Percentiles rank a stretch among this genome's conserved stretches.
Evolutionary conservation across 805 yeast species (phyloP).

Genomic region (Schwanniomyces vanrijiae): DNA sequence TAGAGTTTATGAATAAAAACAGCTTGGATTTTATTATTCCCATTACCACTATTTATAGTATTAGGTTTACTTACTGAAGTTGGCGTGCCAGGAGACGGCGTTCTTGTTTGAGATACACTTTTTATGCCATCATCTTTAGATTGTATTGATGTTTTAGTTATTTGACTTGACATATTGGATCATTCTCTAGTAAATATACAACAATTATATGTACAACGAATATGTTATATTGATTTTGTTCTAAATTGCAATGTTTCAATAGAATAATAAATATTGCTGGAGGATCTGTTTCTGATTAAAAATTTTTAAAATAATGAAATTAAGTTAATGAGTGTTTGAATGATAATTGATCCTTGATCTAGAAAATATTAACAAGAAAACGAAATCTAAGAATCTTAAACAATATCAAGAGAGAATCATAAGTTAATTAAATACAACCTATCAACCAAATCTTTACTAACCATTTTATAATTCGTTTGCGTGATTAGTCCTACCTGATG

Average conservation of each 20-base stretch:
- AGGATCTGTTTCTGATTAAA: too few species aligned
- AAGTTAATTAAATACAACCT: background rate
- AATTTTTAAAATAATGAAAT: too few species aligned
- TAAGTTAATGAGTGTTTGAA: too few species aligned
- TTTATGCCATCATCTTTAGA: background rate
- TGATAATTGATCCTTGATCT: too few species aligned
- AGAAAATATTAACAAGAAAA: too few species aligned
- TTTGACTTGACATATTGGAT: background rate
- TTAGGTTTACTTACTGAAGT: background rate
- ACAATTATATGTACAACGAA: too few species aligned
- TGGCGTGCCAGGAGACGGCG: background rate
- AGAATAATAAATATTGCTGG: too few species aligned
- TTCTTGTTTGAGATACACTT: background rate
- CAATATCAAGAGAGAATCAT: background rate
- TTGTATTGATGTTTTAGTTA: background rate
- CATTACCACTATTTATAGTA: background rate
- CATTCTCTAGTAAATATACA: background rate
- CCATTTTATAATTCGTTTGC: background rate
- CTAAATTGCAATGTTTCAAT: background rate
- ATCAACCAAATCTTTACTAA: background rate
- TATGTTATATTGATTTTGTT: too few species aligned
- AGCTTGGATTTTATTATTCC: conserved; percentile 32
- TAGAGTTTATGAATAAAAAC: conserved; percentile 85
- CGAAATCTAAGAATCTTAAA: too few species aligned
- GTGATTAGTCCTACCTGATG: background rate